Conservation (phyloP, 352 stramenopile species). For the Phytophthora quininea region DNA sequence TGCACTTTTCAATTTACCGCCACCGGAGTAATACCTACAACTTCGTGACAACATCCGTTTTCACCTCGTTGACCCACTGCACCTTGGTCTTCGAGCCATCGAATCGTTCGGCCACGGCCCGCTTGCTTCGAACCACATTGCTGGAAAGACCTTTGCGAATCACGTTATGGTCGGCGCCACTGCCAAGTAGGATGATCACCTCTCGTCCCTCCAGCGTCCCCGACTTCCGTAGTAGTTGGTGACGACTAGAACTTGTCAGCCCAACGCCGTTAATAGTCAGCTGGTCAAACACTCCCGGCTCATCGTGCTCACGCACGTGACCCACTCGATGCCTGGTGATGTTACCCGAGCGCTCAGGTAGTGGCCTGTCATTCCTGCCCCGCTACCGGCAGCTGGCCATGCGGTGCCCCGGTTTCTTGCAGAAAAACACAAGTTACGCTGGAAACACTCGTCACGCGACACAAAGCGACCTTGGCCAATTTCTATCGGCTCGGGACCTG, state of each 20-base stretch:
- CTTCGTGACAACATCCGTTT: conserved; percentile 8
- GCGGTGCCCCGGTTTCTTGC: not conserved
- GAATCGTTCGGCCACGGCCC: conserved; percentile 5
- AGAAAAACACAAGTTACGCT: not conserved
- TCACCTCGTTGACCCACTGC: conserved; percentile 17
- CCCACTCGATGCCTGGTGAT: not conserved
- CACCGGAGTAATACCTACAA: no score
- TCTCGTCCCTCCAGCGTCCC: not conserved
- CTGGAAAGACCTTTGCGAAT: conserved; percentile 3
- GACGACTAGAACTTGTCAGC: not conserved
- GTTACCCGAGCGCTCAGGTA: not conserved
- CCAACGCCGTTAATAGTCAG: conserved; percentile 8
- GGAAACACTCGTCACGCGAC: not conserved
- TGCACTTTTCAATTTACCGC: no score
- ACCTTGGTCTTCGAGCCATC: not conserved
- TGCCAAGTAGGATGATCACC: conserved; percentile 11
- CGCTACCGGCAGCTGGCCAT: not conserved
- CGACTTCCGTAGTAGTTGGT: conserved; percentile 9
- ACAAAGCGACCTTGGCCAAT: not conserved
- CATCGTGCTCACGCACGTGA: not conserved
- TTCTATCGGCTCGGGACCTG: not conserved
- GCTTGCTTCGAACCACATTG: conserved; percentile 1
- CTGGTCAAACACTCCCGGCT: not conserved
- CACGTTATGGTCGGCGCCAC: conserved; percentile 14
- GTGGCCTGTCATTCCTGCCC: not conserved